Evolutionary conservation across 371 early-diverging fungal genomes (phyloP).

Genomic region (Zychaea mexicana): DNA sequence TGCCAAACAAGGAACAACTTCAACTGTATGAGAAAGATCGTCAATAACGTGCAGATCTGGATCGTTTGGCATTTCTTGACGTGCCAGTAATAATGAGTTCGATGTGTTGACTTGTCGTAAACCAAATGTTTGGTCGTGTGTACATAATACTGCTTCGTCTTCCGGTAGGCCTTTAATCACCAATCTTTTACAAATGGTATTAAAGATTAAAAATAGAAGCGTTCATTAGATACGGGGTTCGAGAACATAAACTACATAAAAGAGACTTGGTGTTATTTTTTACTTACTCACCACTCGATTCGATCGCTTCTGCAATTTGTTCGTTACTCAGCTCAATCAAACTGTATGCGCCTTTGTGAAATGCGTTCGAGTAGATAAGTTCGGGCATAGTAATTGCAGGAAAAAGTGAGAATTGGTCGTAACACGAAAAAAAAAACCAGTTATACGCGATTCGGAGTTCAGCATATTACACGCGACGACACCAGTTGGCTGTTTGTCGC

Average conservation of each 20-base stretch:
- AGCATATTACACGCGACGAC: no score
- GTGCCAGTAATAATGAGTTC: conserved; percentile 45
- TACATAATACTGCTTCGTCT: conserved; percentile 64
- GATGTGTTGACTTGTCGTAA: conserved; percentile 58
- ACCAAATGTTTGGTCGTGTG: conserved; percentile 43
- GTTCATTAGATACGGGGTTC: not conserved
- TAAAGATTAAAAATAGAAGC: not conserved
- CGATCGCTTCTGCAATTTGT: conserved; percentile 25
- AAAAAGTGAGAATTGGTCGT: no score
- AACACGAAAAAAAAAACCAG: no score
- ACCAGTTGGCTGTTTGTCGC: no score
- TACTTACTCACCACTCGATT: conserved; percentile 26
- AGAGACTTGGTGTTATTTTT: not conserved
- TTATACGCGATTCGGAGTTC: no score
- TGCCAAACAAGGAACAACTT: conserved; percentile 45
- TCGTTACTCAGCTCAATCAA: conserved; percentile 27
- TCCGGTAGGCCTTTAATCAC: conserved; percentile 50
- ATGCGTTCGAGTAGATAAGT: conserved; percentile 24
- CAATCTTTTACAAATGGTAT: conserved; percentile 13
- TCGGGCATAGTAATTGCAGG: conserved; percentile 20
- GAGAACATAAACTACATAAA: not conserved
- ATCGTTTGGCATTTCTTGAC: not conserved
- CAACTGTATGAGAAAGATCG: conserved; percentile 41
- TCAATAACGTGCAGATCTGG: conserved; percentile 25
- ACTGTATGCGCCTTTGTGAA: conserved; percentile 25